A percentile compares a stretch with the other conserved stretches of the same genome.
These are phyloP conservation scores for Lactarius vividus DNA, from an alignment of 768 basidiomycete genomes.

Conservation along the genomic window DNA sequence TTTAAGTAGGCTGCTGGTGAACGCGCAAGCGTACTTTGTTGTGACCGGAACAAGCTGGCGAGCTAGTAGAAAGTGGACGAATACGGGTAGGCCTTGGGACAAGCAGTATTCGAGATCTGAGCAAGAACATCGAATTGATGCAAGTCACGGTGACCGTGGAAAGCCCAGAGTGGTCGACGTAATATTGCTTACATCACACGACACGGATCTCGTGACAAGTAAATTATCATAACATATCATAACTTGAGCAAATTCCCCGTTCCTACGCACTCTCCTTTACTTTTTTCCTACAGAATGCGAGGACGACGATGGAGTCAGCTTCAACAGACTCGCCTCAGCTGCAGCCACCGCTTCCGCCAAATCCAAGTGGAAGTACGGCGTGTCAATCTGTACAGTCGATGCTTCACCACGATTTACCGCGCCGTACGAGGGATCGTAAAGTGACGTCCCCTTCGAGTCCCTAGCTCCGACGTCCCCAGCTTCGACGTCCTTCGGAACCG, in stretches of 20 bases:
- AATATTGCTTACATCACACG: neutral
- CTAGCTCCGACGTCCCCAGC: constrained; percentile 5
- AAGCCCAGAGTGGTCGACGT: neutral
- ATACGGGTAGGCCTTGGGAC: neutral
- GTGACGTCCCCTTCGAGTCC: neutral
- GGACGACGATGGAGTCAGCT: neutral
- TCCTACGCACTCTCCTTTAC: neutral
- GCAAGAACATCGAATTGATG: neutral
- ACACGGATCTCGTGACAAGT: neutral
- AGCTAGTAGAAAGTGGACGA: constrained; percentile 12
- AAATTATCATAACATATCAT: neutral
- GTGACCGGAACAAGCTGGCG: constrained; percentile 20
- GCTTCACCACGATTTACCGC: constrained; percentile 17
- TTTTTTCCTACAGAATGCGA: neutral
- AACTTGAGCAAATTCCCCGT: neutral
- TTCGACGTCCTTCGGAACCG: constrained; percentile 25
- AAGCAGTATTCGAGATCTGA: neutral
- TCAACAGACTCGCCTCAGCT: constrained; percentile 30
- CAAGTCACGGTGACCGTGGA: neutral
- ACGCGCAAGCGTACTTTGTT: constrained; percentile 24
- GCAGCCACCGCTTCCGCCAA: constrained; percentile 34
- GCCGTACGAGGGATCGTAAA: constrained; percentile 21
- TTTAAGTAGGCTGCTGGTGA: neutral
- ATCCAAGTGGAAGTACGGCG: constrained; percentile 86
- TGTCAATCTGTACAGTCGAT: constrained; percentile 47